Base-by-base conservation (phyloP, 2,329 filamentous ascomycete species). In the Paraphoma chrysanthemicola region DNA sequence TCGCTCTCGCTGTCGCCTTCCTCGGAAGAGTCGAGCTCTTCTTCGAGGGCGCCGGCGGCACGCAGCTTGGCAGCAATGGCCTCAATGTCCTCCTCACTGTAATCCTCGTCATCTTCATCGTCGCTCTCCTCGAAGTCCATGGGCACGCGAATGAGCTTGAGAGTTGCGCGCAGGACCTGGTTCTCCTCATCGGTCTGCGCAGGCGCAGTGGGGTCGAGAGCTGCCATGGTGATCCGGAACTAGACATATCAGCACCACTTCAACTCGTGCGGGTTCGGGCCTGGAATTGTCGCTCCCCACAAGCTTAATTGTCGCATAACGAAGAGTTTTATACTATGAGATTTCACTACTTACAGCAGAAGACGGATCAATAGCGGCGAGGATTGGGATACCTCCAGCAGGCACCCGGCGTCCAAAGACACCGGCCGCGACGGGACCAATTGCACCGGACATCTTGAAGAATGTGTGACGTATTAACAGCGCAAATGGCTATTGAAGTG, bases 161-260 rank as follows among this genome's bases (percentile, higher is more conserved):
- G 83, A 49, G 95, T 99, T 51, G 95, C 90, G 69, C 93, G 90
- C 69, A 89, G 86, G 60, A 88, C 79, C 54, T 77, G 74, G 60
- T 73, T 58, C 16, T 69, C 64, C 33, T 77, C 75, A 44, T 78
- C 76, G 52, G 77, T 72, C 65, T 79, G 76, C 28, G 80, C 73
- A 64, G 87, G 84, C 70, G 91, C 91, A 72, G 87, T 92, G 56
- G 95, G 95, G 77, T 99, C 94, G 77, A 99, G 90, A 65, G 95
- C 95, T 72, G 96, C 95, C 95, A 99, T 99, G 72, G 93, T 98
- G 75, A 99, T 92, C 77, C 92, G 92, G 82, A 97, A 96, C 93
- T 97, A 72, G 12, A 10, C 17, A 2, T 8, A 33, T 51, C 30
- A 51, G 48, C 16, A n/a, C 30, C 30, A 30, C 43, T 11, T 45